Conservation (phyloP, 129 eudicot genomes). For the Flaveria robusta region DNA sequence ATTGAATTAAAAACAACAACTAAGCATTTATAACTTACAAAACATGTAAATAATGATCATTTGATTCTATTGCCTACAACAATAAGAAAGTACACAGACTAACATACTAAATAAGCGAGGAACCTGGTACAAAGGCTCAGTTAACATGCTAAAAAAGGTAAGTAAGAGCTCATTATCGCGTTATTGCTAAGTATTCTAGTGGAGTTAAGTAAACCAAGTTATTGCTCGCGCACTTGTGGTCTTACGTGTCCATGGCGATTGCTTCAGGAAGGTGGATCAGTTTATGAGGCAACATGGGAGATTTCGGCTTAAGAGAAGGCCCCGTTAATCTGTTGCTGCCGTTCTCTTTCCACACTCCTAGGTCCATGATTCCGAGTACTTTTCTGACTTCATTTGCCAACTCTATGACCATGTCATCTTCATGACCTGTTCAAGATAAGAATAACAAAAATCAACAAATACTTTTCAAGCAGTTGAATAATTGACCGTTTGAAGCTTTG, state of each 20-base stretch:
- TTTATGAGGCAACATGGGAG: constrained; percentile 51
- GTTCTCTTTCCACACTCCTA: constrained; percentile 47
- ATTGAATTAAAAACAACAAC: background rate
- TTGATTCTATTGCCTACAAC: constrained; percentile 25
- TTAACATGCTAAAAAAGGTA: constrained; percentile 22
- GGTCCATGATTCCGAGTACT: constrained; percentile 48
- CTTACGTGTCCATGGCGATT: constrained; percentile 62
- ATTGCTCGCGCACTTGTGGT: background rate
- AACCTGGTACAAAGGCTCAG: constrained; percentile 19
- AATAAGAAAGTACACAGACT: constrained; percentile 24
- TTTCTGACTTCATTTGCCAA: constrained; percentile 93
- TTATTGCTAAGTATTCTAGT: constrained; percentile 21
- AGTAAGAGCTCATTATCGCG: background rate
- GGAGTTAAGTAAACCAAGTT: constrained; percentile 22
- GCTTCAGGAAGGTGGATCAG: constrained; percentile 53
- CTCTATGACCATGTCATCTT: constrained; percentile 86
- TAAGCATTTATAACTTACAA: background rate
- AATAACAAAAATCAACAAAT: background rate
- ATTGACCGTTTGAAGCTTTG: background rate
- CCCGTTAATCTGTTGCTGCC: constrained; percentile 44
- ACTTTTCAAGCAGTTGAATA: background rate
- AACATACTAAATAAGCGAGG: constrained; percentile 13
- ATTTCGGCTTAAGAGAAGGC: constrained; percentile 47
- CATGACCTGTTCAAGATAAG: constrained; percentile 58
- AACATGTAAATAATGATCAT: constrained; percentile 5